Conservation (phyloP, 441 rosid genomes). For the Brassica hybrid region DNA sequence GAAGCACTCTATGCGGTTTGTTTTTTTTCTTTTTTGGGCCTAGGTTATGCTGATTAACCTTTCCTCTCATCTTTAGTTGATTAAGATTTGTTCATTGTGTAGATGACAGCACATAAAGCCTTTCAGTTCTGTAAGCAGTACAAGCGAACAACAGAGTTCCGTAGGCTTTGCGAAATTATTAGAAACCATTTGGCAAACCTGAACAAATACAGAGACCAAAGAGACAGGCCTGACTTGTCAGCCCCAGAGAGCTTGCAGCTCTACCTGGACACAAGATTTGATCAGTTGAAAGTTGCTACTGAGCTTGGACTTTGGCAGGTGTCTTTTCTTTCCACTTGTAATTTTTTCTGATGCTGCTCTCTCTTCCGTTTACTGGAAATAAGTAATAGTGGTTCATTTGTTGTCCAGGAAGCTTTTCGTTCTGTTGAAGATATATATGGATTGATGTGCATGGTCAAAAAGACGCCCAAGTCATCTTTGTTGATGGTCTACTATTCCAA, state of each 20-base stretch:
- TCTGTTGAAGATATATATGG: constrained; percentile 98
- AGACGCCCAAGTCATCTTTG: constrained; percentile 90
- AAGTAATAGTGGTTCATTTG: constrained; percentile 3
- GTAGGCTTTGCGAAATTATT: constrained; percentile 96
- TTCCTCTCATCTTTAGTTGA: constrained; percentile 15
- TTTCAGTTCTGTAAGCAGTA: constrained; percentile 99
- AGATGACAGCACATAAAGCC: constrained; percentile 99
- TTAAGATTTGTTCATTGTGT: constrained; percentile 17
- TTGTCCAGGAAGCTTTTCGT: constrained; percentile 92
- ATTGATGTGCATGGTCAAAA: constrained; percentile 96
- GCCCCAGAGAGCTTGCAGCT: constrained; percentile 95
- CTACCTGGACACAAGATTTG: constrained; percentile 93
- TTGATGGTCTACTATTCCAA: constrained; percentile 97
- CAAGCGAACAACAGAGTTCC: constrained; percentile 91
- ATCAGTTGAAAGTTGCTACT: constrained; percentile 93
- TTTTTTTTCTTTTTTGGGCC: too few species aligned
- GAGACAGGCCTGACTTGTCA: constrained; percentile 92
- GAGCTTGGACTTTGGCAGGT: constrained; percentile 96
- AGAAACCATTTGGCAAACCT: constrained; percentile 91
- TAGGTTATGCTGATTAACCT: constrained; percentile 3
- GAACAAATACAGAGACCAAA: constrained; percentile 93
- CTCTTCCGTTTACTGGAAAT: background rate
- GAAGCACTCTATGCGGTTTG: constrained; percentile 98
- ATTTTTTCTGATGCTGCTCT: background rate
- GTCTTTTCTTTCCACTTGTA: constrained; percentile 25